Conservation (phyloP, 768 basidiomycete species). For the Boletus edulis region DNA sequence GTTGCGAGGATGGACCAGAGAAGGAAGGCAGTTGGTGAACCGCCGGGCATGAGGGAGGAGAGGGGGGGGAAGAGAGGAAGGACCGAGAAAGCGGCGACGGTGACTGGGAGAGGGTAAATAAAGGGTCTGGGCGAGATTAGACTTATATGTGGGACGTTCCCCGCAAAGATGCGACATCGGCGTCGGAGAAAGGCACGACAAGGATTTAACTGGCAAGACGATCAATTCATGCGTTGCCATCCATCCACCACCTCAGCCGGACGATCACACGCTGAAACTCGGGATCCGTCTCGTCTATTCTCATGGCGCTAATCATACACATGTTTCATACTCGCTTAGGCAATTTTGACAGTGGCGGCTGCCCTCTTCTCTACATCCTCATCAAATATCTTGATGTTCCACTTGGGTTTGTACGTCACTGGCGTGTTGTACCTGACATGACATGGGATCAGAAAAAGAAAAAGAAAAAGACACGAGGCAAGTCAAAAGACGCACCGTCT, state of each 20-base stretch:
- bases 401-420: constrained; percentile 52
- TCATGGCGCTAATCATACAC: constrained; percentile 1
- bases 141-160: constrained; percentile 16
- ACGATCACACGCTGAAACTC: background rate
- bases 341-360: constrained; percentile 32
- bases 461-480: background rate
- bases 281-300: background rate
- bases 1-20: constrained; percentile 73
- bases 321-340: constrained; percentile 10
- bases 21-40: constrained; percentile 71
- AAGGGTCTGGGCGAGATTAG: constrained; percentile 5
- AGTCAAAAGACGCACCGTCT: constrained; percentile 28
- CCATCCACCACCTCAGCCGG: too few relatives aligned
- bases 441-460: background rate
- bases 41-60: constrained; percentile 57
- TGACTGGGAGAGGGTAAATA: background rate
- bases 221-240: background rate
- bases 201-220: background rate
- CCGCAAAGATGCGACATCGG: constrained; percentile 18
- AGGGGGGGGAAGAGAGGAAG: background rate
- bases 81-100: background rate
- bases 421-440: constrained; percentile 55
- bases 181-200: too few relatives aligned
- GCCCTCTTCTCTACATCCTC: constrained; percentile 54
- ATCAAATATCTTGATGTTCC: constrained; percentile 73